phyloP scores from a whole-genome alignment of 352 stramenopile genomes.

The Globisporangium acanthophoron region DNA sequence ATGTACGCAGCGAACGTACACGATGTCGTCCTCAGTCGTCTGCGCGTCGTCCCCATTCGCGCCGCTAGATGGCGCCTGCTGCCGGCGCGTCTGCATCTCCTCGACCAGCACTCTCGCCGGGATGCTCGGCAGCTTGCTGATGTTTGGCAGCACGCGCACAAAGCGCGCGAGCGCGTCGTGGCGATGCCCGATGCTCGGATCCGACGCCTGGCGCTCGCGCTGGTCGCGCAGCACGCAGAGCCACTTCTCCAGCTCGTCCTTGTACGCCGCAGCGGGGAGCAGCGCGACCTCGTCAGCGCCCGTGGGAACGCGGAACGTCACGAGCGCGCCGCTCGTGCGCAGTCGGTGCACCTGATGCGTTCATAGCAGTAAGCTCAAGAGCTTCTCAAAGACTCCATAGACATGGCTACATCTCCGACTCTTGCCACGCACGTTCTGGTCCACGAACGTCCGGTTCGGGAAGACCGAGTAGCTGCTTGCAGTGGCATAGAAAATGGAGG shows the following conservation, averaged over 20 bases:
- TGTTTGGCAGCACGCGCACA: constrained; percentile 5
- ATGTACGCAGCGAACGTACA: constrained; percentile 15
- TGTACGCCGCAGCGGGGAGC: constrained; percentile 25
- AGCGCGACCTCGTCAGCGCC: constrained; percentile 34
- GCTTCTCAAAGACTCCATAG: neutral
- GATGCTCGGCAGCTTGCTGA: constrained; percentile 7
- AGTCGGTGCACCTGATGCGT: constrained; percentile 36
- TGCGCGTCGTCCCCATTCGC: neutral
- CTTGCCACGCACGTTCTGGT: constrained; percentile 41
- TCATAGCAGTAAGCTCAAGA: neutral
- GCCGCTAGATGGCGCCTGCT: neutral
- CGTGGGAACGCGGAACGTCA: constrained; percentile 45
- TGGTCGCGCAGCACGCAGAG: constrained; percentile 24
- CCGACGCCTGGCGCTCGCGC: constrained; percentile 1
- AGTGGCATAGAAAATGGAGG: neutral
- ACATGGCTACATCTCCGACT: neutral
- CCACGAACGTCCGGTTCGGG: constrained; percentile 53
- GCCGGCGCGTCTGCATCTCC: constrained; percentile 1
- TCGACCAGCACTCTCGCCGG: constrained; percentile 5
- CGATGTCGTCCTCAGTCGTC: constrained; percentile 15
- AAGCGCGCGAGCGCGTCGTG: constrained; percentile 44
- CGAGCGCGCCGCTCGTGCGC: constrained; percentile 26
- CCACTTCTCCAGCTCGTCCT: constrained; percentile 31
- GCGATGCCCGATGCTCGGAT: constrained; percentile 20
- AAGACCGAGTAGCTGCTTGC: constrained; percentile 44